Base-by-base conservation (phyloP, 208 protist genomes). In the Leishmania gerbilli region DNA sequence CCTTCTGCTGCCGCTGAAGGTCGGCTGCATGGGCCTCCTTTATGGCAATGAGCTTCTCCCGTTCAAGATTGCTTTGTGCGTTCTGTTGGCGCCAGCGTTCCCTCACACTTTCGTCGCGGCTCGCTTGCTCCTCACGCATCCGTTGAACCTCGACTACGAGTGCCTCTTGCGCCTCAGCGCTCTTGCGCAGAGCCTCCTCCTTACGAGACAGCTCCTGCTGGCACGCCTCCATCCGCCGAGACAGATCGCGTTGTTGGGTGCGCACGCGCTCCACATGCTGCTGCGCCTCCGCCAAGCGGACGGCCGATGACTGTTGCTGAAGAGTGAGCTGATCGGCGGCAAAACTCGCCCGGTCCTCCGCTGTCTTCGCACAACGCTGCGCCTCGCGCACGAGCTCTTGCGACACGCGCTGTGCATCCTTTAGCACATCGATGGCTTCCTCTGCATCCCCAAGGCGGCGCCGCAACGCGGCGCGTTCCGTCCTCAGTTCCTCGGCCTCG, bases 41-140 rank as follows among this genome's bases (percentile, higher is more conserved):
- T 27, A 49, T 40, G 58, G 62, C 65, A 5, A 85, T 27, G 37
- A 81, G 49, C 62, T 74, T 55, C 53, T 81, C 82, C 15, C 72
- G 71, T 17, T 85, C 82, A 8, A 67, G 71, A 6, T 31, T 68
- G 77, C 65, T 81, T 68, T 85, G 82, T 71, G 72, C 82, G 71
- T 81, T 69, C 82, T 81, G 82, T 37, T 75, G 71, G 45, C 82
- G 76, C 71, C 76, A 85, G 34, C 71, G 82, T 34, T 85, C 77
- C 5, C 82, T 72, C 71, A 51, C 15, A 1, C 31, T 64, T 47
- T 72, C 76, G 2, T 79, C 82, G n/a, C 71, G 69, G 13, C 6
- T 60, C 21, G 42, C 24, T 31, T 67, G 77, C 49, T 37, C 55
- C 21, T 47, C 77, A 13, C 71, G 76, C 58, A 79, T 21, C 58